Conservation (phyloP, 768 basidiomycete genomes). For the Cytidiella melzeri region DNA sequence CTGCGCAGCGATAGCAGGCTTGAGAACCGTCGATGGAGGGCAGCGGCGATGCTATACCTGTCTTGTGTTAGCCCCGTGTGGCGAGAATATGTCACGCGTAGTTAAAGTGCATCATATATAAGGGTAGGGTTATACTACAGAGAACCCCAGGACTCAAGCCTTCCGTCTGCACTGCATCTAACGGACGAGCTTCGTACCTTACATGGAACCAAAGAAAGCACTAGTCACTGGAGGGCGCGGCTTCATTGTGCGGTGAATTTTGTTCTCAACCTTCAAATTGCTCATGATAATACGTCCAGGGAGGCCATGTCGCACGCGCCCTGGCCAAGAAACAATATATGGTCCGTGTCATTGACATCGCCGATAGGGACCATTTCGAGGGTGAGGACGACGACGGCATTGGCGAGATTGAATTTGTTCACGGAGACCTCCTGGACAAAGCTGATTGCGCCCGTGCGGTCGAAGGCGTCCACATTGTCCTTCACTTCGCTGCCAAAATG, state of each 20-base stretch:
- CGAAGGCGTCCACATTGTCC: slow-evolving; percentile 35
- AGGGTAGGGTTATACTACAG: too few species aligned
- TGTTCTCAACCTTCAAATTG: background rate
- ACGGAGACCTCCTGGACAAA: slow-evolving; percentile 42
- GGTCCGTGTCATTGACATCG: slow-evolving; percentile 42
- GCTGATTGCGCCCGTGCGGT: slow-evolving; percentile 33
- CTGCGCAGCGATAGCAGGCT: too few species aligned
- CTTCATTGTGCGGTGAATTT: slow-evolving; percentile 15
- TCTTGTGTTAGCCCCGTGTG: too few species aligned
- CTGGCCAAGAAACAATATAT: slow-evolving; percentile 27
- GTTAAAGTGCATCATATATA: too few species aligned
- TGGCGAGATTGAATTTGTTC: slow-evolving; percentile 34
- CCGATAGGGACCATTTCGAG: slow-evolving; percentile 15
- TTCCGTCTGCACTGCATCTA: too few species aligned
- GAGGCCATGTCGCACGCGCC: slow-evolving; percentile 38
- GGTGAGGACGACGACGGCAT: slow-evolving; percentile 18
- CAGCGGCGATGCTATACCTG: too few species aligned
- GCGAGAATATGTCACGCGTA: too few species aligned
- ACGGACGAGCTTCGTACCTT: background rate
- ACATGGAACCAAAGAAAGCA: background rate
- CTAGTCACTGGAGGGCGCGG: slow-evolving; percentile 18
- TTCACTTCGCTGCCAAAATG: slow-evolving; percentile 59
- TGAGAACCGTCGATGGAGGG: too few species aligned
- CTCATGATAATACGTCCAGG: background rate
- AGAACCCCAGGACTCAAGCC: too few species aligned